Base-by-base conservation (phyloP, 345 rosid species). In the Acer campestre region DNA sequence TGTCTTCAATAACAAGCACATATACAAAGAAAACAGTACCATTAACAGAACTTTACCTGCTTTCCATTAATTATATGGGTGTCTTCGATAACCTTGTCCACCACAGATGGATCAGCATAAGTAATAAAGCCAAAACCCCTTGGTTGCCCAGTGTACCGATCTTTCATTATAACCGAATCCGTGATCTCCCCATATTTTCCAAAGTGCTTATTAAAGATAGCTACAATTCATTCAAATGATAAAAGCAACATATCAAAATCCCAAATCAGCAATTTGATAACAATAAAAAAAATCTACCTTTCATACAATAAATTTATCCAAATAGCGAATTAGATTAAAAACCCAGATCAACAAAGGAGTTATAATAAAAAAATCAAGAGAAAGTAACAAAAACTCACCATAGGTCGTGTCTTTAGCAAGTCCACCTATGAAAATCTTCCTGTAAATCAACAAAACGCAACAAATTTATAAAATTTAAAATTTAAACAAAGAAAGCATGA, bases 81-180 rank as follows among this genome's bases (percentile, higher is more conserved):
- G 35, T 94, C 97, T 73, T 92, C 92, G 35, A 94, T 92, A 56
- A 94, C 98, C 86, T 91, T 91, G 74, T 94, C 98, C 4, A 94
- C 98, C 66, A 89, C 97, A 38, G 88, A 80, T 59, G 99, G 86
- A 80, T 96, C 98, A 16, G 97, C 94, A 78, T 82, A 94, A 6
- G 97, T 96, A 18, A 96, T 88, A 81, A 96, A 96, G 35, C 99
- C 98, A 69, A 96, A 94, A 35, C 98, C 98, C 12, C 99, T 84
- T 20, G 98, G 98, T 69, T 88, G 94, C 31, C 97, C 97, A 0
- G 94, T 87, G 77, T 88, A 80, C 11, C 97, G 88, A 80, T 96
- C 99, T 77, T 91, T 88, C 97, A 96, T 96, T 66, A 96, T 96
- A 71, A 96, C 99, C 0, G 94, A 91, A 75, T 94, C 97, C 7